These are phyloP conservation scores for Achaetomium macrosporum DNA, from an alignment of 2,329 filamentous ascomycete genomes.

Conservation along the genomic window DNA sequence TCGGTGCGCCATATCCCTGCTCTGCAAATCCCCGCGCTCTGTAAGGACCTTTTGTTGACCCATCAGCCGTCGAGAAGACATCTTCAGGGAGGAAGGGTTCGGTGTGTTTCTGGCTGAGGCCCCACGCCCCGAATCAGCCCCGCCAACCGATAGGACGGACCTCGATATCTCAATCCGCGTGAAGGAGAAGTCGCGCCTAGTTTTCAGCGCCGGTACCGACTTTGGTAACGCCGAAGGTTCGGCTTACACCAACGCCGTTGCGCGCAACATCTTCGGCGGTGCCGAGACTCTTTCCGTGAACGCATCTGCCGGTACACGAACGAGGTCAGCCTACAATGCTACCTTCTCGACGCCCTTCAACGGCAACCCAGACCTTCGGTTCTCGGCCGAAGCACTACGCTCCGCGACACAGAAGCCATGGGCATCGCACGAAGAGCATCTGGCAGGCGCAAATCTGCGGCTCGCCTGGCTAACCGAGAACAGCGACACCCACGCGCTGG, in stretches of 20 bases:
- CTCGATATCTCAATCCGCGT: slow-evolving; percentile 75
- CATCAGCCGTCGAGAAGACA: slow-evolving; percentile 48
- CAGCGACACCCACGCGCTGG: slow-evolving; percentile 68
- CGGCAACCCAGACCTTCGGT: slow-evolving; percentile 73
- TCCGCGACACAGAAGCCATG: slow-evolving; percentile 85
- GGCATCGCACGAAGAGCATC: slow-evolving; percentile 87
- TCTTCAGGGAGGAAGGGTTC: slow-evolving; percentile 78
- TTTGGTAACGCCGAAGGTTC: slow-evolving; percentile 91
- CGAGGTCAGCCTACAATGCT: slow-evolving; percentile 84
- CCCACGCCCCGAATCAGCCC: slow-evolving; percentile 57
- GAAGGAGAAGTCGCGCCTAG: slow-evolving; percentile 72
- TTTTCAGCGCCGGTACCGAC: slow-evolving; percentile 91
- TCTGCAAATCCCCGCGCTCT: slow-evolving; percentile 2
- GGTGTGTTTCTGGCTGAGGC: slow-evolving; percentile 77
- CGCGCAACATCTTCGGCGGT: slow-evolving; percentile 90
- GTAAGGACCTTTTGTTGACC: not conserved
- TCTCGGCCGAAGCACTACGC: slow-evolving; percentile 73
- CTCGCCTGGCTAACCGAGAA: slow-evolving; percentile 64
- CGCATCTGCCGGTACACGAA: slow-evolving; percentile 82
- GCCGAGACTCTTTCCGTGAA: slow-evolving; percentile 86
- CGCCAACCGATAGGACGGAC: slow-evolving; percentile 67
- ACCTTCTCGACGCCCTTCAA: slow-evolving; percentile 76
- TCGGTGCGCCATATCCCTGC: slow-evolving; percentile 53
- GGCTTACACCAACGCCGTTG: slow-evolving; percentile 78
- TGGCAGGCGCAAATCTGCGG: slow-evolving; percentile 71